Percentiles rank a stretch among this genome's conserved stretches.
Conservation (phyloP, 2,329 filamentous ascomycete species). For the Domatiomyces catenatus region DNA sequence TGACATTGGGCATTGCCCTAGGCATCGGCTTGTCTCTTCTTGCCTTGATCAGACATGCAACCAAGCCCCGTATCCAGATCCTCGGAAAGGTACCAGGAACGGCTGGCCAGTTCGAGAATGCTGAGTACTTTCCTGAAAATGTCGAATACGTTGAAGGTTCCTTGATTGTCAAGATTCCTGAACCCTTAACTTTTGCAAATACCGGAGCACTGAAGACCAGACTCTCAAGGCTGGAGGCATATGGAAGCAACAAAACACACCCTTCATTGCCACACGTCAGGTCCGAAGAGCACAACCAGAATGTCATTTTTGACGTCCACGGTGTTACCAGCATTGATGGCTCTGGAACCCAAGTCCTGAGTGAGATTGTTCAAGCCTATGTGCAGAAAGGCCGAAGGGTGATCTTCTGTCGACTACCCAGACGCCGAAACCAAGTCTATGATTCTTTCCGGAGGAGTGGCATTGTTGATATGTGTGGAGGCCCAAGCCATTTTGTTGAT, state of each 20-base stretch:
- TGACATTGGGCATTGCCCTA: slow-evolving; percentile 83
- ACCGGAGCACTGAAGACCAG: slow-evolving; percentile 81
- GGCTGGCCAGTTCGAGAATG: slow-evolving; percentile 64
- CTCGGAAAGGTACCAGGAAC: slow-evolving; percentile 76
- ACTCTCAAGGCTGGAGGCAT: slow-evolving; percentile 68
- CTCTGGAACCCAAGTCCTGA: slow-evolving; percentile 77
- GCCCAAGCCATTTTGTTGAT: slow-evolving; percentile 59
- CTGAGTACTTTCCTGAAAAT: slow-evolving; percentile 53
- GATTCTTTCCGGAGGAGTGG: slow-evolving; percentile 60
- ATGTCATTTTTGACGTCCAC: slow-evolving; percentile 93
- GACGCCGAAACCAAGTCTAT: slow-evolving; percentile 45
- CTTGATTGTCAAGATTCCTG: slow-evolving; percentile 92
- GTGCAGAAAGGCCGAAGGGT: slow-evolving; percentile 52
- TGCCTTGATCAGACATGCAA: slow-evolving; percentile 77
- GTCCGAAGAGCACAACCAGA: slow-evolving; percentile 65
- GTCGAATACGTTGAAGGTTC: slow-evolving; percentile 86
- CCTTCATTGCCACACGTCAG: slow-evolving; percentile 72
- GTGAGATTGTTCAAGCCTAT: slow-evolving; percentile 75
- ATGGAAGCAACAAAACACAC: slow-evolving; percentile 72
- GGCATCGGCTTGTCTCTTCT: slow-evolving; percentile 83
- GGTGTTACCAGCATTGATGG: slow-evolving; percentile 93
- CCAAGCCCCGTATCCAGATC: slow-evolving; percentile 88
- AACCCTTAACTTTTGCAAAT: slow-evolving; percentile 92
- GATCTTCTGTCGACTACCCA: slow-evolving; percentile 40
- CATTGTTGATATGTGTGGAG: slow-evolving; percentile 71